Base-by-base conservation (phyloP, 371 early-diverging fungal genomes). In the Lichtheimia corymbifera region DNA sequence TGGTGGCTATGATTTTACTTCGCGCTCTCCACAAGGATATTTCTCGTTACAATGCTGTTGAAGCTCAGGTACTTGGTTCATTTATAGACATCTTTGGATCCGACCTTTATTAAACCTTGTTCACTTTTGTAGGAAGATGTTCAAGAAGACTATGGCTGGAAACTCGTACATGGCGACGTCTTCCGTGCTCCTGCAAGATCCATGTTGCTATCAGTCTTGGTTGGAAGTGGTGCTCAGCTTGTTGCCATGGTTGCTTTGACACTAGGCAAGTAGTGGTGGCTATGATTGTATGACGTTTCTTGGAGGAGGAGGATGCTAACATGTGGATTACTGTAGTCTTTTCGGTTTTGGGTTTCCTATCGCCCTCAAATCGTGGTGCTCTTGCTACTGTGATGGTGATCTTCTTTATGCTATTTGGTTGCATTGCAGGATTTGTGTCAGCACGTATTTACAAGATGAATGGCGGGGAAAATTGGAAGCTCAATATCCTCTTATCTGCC, bases 281-380 rank as follows among this genome's bases (percentile, higher is more conserved):
- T 22, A 22, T 22, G 1, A 22, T 22, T 28, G 7, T 28, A 7
- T 4, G 28, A 28, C 4, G 5, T 27, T 27, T 27, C 27, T 27
- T 27, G 27, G 27, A n/a, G 22, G 22, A 22, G 22, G 22, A 22
- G 22, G 22, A 28, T 28, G 7, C 28, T 49, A 18, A 17, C n/a
- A 40, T 22, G 6, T 17, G 13, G 22, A 2, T 22, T 2, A 14
- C 9, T 58, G 11, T 25, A 86, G 87, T 87, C 0, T 93, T 97
- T 84, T 97, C 97, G 12, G 85, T 93, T 5, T 83, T 97, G 27
- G 97, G 97, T 14, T 95, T 97, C 83, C 79, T 97, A 47, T 94
- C 95, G 14, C 97, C 97, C 1, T 93, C 95, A 1, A 90, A 87
- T 73, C 93, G 97, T 50, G 97, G 97, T 25, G 91, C 95, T 12